Percentiles rank a stretch among this genome's conserved stretches.
Conservation (phyloP, 768 basidiomycete genomes). For the Heimioporus sp. region DNA sequence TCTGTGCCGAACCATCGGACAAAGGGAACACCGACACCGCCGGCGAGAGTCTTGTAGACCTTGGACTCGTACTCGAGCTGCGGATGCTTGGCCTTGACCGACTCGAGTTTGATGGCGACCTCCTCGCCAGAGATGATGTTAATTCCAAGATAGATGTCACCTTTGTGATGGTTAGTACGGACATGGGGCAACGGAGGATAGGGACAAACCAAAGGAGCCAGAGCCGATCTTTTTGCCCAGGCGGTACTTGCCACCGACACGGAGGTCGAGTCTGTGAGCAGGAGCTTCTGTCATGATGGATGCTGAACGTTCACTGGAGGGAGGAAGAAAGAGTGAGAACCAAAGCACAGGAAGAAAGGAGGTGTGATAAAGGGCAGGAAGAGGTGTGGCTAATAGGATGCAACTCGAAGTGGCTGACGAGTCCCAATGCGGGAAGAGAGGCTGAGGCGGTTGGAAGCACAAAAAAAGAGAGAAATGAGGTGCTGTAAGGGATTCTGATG, state of each 20-base stretch:
- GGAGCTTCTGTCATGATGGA: constrained; percentile 70
- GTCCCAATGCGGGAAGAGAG: constrained; percentile 11
- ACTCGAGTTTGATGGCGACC: constrained; percentile 99
- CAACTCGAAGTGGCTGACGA: constrained; percentile 35
- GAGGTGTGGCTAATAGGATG: constrained; percentile 29
- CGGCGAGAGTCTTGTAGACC: constrained; percentile 96
- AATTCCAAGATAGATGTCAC: constrained; percentile 98
- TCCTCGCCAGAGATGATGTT: constrained; percentile 99
- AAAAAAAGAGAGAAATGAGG: background rate
- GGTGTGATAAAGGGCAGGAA: constrained; percentile 25
- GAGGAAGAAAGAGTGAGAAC: constrained; percentile 15
- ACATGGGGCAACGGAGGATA: background rate
- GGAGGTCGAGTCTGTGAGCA: constrained; percentile 73
- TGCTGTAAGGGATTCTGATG: constrained; percentile 4
- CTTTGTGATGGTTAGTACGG: constrained; percentile 38
- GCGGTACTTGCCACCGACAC: constrained; percentile 93
- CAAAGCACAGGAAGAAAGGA: constrained; percentile 7
- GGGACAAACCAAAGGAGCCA: constrained; percentile 86
- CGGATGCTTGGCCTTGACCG: constrained; percentile 99
- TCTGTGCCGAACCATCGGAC: constrained; percentile 94
- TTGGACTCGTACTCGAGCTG: constrained; percentile 98
- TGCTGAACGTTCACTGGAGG: constrained; percentile 9
- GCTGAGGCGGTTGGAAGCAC: constrained; percentile 1
- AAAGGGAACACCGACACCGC: constrained; percentile 98
- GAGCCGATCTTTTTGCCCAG: constrained; percentile 99